A percentile compares a stretch with the other conserved stretches of the same genome.
These are phyloP conservation scores for Sporothrix luriei DNA, from an alignment of 2,329 filamentous ascomycete species.

Conservation along the genomic window DNA sequence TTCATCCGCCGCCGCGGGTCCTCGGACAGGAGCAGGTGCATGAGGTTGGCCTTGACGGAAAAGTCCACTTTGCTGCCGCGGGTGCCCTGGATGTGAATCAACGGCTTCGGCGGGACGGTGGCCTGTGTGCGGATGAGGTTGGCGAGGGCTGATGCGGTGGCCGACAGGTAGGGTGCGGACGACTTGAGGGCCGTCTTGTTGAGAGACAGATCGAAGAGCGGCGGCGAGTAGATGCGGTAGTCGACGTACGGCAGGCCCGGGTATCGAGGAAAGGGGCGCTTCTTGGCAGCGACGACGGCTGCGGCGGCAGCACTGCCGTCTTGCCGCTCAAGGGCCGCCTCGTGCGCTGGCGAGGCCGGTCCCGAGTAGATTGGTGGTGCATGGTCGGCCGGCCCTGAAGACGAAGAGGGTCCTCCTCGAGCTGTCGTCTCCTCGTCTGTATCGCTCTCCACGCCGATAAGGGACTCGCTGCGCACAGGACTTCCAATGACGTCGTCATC, in stretches of 20 bases:
- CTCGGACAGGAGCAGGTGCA: slow-evolving; percentile 56
- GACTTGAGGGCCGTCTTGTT: slow-evolving; percentile 54
- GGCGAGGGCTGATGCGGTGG: slow-evolving; percentile 50
- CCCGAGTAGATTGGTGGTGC: slow-evolving; percentile 44
- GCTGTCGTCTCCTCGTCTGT: slow-evolving; percentile 21
- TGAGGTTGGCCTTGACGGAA: slow-evolving; percentile 57
- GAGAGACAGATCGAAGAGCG: slow-evolving; percentile 54
- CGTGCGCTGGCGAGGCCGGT: slow-evolving; percentile 36
- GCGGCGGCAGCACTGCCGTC: slow-evolving; percentile 29
- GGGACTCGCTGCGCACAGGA: slow-evolving; percentile 22
- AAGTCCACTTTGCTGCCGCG: slow-evolving; percentile 54
- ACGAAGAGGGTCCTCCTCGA: neutral
- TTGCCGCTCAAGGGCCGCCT: slow-evolving; percentile 35
- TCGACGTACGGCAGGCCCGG: slow-evolving; percentile 54
- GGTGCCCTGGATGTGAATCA: slow-evolving; percentile 54
- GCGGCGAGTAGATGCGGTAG: slow-evolving; percentile 57
- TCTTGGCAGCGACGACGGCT: slow-evolving; percentile 32
- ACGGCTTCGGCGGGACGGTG: slow-evolving; percentile 58
- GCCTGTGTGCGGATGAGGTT: slow-evolving; percentile 53
- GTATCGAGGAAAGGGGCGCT: slow-evolving; percentile 44
- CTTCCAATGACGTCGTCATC: neutral
- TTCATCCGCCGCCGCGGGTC: slow-evolving; percentile 51
- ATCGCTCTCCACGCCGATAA: slow-evolving; percentile 16
- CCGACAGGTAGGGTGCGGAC: slow-evolving; percentile 53
- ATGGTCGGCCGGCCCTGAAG: neutral